Conservation (phyloP, 257 asterid species). For the Forsythia suspensa region DNA sequence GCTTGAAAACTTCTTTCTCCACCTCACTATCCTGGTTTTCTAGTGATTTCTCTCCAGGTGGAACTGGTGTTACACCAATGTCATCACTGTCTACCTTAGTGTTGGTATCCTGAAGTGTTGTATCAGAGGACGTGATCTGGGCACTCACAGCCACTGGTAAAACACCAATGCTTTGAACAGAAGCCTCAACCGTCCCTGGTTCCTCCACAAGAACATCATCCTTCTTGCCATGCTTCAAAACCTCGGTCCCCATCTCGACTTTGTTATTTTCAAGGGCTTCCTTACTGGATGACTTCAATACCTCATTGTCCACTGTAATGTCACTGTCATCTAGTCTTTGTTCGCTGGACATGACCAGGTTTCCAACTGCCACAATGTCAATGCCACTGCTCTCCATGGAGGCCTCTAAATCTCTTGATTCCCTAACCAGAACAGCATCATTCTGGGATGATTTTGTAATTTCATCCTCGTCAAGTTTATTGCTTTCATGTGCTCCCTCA, state of each 20-base stretch:
- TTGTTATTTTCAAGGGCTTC: neutral
- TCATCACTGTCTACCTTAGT: slow-evolving; percentile 10
- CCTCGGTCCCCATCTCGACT: slow-evolving; percentile 8
- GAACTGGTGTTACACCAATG: slow-evolving; percentile 9
- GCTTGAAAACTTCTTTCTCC: slow-evolving; percentile 27
- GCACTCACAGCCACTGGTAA: slow-evolving; percentile 2
- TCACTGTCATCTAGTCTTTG: neutral
- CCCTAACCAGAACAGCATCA: slow-evolving; percentile 6
- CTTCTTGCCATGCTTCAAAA: slow-evolving; percentile 10
- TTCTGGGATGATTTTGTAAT: neutral
- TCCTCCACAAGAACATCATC: neutral
- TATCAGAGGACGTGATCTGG: neutral
- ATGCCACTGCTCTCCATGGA: neutral
- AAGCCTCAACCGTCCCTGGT: slow-evolving; percentile 12
- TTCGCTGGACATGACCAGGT: neutral
- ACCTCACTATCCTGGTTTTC: slow-evolving; percentile 14
- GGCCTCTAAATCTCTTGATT: slow-evolving; percentile 5
- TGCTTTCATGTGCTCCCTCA: slow-evolving; percentile 4
- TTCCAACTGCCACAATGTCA: neutral
- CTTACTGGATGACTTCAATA: slow-evolving; percentile 1
- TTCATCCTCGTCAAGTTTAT: slow-evolving; percentile 13
- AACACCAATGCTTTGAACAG: neutral
- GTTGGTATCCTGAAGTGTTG: neutral
- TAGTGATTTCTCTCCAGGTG: slow-evolving; percentile 8
- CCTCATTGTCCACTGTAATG: neutral